Evolutionary conservation across 2,329 filamentous ascomycete species (phyloP).

Genomic region (Periconia macrospinosa): DNA sequence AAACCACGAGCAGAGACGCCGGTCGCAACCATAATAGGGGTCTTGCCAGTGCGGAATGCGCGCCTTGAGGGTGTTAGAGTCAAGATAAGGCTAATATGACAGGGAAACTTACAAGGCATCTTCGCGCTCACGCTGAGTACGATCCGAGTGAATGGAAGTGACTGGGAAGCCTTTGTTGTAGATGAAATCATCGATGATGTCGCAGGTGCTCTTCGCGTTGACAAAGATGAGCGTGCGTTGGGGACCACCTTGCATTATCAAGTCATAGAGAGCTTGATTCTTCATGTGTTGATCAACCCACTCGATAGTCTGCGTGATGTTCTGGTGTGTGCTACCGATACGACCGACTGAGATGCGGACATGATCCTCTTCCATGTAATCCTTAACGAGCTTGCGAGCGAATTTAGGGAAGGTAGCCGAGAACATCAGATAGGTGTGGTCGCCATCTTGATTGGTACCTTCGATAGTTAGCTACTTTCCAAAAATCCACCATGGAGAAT

Average conservation of each 20-base stretch:
- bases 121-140: conserved; percentile 88
- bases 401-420: conserved; percentile 89
- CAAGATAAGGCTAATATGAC: background rate
- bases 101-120: conserved; percentile 70
- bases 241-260: conserved; percentile 71
- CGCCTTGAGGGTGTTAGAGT: conserved; percentile 50
- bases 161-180: conserved; percentile 79
- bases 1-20: conserved; percentile 86
- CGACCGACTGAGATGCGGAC: conserved; percentile 85
- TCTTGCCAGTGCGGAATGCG: conserved; percentile 73
- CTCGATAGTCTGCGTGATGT: conserved; percentile 78
- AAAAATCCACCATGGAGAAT: background rate
- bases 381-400: conserved; percentile 73
- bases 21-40: conserved; percentile 83
- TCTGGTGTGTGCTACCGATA: conserved; percentile 77
- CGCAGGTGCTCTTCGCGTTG: conserved; percentile 76
- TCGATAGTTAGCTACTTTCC: conserved; percentile 8
- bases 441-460: conserved; percentile 75
- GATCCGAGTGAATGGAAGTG: conserved; percentile 85
- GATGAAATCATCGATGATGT: conserved; percentile 84
- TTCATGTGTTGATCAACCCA: conserved; percentile 69
- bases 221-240: conserved; percentile 87
- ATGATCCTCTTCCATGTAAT: conserved; percentile 73
- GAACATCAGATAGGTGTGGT: conserved; percentile 77
- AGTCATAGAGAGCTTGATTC: conserved; percentile 68